phyloP scores from a whole-genome alignment of 1,284 basidiomycete genomes.

The Microbotryomycetes sp. region DNA sequence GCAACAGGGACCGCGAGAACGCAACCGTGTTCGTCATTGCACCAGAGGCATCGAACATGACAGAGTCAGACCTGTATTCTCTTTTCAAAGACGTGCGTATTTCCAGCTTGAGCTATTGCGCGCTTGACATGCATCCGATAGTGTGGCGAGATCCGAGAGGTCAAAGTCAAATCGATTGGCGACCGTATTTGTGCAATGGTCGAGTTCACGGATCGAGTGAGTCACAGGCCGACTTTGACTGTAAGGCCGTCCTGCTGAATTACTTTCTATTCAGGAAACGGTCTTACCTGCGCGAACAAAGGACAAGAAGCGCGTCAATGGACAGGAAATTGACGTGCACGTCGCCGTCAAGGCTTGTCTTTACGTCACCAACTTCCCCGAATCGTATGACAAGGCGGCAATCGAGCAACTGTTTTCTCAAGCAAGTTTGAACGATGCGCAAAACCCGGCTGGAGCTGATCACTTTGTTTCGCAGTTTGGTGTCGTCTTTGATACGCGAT shows the following conservation, averaged over 20 bases:
- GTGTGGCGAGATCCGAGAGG: slow-evolving; percentile 76
- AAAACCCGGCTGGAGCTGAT: too few species aligned
- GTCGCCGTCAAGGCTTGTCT: slow-evolving; percentile 90
- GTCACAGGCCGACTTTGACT: slow-evolving; percentile 24
- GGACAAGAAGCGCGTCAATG: slow-evolving; percentile 77
- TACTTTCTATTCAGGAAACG: slow-evolving; percentile 51
- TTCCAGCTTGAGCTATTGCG: neutral
- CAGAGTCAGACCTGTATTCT: slow-evolving; percentile 57
- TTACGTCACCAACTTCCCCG: slow-evolving; percentile 94
- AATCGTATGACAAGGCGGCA: slow-evolving; percentile 66
- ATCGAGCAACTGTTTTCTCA: slow-evolving; percentile 70
- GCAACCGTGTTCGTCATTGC: slow-evolving; percentile 80
- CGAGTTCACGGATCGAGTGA: slow-evolving; percentile 64
- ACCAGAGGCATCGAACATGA: slow-evolving; percentile 50
- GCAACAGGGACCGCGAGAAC: slow-evolving; percentile 82
- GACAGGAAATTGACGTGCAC: slow-evolving; percentile 63
- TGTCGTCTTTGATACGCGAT: slow-evolving; percentile 83
- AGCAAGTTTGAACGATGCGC: slow-evolving; percentile 48
- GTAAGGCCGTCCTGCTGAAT: neutral
- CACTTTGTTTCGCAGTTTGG: slow-evolving; percentile 57
- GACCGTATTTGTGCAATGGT: slow-evolving; percentile 63
- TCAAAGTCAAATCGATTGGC: slow-evolving; percentile 55
- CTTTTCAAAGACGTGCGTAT: slow-evolving; percentile 77
- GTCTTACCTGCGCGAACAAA: slow-evolving; percentile 81
- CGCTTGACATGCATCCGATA: slow-evolving; percentile 37